Evolutionary conservation across 345 rosid genomes (phyloP), one percentile per base, ranked within the genome.

Genomic region (Turritis glabra): DNA sequence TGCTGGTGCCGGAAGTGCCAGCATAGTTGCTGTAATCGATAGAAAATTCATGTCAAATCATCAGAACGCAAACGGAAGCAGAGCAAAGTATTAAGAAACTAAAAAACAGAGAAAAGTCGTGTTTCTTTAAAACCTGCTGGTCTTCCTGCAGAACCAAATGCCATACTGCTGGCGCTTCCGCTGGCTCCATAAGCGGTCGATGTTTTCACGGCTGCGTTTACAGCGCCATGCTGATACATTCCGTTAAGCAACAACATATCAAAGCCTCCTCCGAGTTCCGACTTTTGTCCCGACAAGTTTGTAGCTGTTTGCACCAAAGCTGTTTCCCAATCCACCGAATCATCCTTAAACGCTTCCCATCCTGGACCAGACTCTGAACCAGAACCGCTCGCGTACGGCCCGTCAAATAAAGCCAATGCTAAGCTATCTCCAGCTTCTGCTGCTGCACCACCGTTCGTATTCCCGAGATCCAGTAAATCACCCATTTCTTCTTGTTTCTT

Each of bases 331-430:
- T 88, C 90, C 1, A 81, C 79, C 1, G 83, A 51, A 22, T 86
- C 86, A 0, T 88, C 90, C 14, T 52, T 65, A 67, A 92, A 90
- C 19, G 96, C 90, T 66, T 88, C 84, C 97, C 97, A 92, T 33
- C 73, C 47, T 5, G 84, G 75, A 48, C 78, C 58, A 0, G 79
- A 56, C 44, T 7, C 80, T 43, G 10, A 72, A 52, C 7, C 82
- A 4, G 60, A 67, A 69, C 6, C 44, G 40, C 44, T 76, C 7
- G 75, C 52, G 32, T 62, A 76, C 2, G 52, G 74, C 1, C 86
- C 87, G 23, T 90, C 89, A 63, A 95, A 94, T 77, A 91, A 80
- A 33, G 90, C 93, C 67, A 89, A 59, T 0, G 88, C 90, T 47
- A 85, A 53, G 33, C 77, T 67, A 29, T 87, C 85, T n/a, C 80